phyloP scores from a whole-genome alignment of 768 basidiomycete species.

The Mycena venus region DNA sequence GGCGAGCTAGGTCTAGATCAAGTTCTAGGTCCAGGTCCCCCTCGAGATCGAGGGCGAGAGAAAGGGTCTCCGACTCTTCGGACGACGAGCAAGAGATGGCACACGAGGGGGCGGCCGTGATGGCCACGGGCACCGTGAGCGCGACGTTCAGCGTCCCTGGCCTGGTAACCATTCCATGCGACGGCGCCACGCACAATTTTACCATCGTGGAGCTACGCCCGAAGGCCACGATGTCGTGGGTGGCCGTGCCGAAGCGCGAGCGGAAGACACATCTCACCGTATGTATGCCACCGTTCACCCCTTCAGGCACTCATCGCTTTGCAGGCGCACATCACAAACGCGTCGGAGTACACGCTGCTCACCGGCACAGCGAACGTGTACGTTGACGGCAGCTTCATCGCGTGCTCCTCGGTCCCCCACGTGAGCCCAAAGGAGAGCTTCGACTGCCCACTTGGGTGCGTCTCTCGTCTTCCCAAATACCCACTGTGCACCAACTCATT shows the following conservation, averaged over 20 bases:
- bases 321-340: slow-evolving; percentile 66
- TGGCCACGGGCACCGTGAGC: slow-evolving; percentile 53
- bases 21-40: too few relatives aligned
- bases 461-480: background rate
- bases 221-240: slow-evolving; percentile 57
- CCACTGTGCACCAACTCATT: background rate
- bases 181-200: slow-evolving; percentile 55
- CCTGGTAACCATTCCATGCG: slow-evolving; percentile 55
- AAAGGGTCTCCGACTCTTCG: too few relatives aligned
- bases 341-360: slow-evolving; percentile 66
- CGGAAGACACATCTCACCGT: slow-evolving; percentile 56
- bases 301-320: background rate
- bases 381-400: slow-evolving; percentile 69
- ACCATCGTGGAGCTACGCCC: slow-evolving; percentile 54
- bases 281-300: background rate
- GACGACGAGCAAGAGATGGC: background rate
- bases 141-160: slow-evolving; percentile 60
- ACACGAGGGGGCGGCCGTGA: slow-evolving; percentile 36
- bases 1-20: too few relatives aligned
- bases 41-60: too few relatives aligned
- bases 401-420: slow-evolving; percentile 57
- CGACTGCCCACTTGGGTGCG: slow-evolving; percentile 61
- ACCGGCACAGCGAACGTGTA: slow-evolving; percentile 63
- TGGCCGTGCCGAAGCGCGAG: slow-evolving; percentile 56
- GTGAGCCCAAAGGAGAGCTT: slow-evolving; percentile 61